A percentile compares a stretch with the other conserved stretches of the same genome.
Conservation (phyloP, 1,284 basidiomycete species). For the Athelia psychrophila region DNA sequence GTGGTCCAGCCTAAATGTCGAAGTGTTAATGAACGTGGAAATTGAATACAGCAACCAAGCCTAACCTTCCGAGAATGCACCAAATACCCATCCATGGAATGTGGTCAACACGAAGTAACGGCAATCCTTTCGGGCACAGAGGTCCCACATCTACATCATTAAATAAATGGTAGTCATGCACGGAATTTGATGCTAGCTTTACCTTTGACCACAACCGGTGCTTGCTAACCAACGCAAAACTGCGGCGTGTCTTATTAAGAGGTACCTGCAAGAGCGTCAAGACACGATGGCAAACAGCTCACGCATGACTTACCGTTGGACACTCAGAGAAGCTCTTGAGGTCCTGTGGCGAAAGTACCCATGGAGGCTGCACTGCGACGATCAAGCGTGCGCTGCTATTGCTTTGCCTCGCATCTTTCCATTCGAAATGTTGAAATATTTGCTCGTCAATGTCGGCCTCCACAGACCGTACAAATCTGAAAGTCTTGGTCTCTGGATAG, state of each 20-base stretch:
- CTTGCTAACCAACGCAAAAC: not conserved
- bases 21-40: not conserved
- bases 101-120: conserved; percentile 44
- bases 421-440: conserved; percentile 34
- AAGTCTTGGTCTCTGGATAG: conserved; percentile 30
- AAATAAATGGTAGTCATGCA: not conserved
- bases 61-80: conserved; percentile 45
- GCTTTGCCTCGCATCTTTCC: conserved; percentile 22
- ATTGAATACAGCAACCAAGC: conserved; percentile 4
- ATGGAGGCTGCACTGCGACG: conserved; percentile 44
- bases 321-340: conserved; percentile 35
- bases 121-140: conserved; percentile 35
- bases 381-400: conserved; percentile 28
- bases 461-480: conserved; percentile 25
- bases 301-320: conserved; percentile 25
- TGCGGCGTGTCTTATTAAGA: not conserved
- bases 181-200: not conserved
- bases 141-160: conserved; percentile 39
- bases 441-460: conserved; percentile 29
- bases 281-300: not conserved
- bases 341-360: conserved; percentile 40
- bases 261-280: not conserved
- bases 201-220: not conserved
- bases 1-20: conserved; percentile 31
- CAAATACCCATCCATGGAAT: conserved; percentile 48